Conservation (phyloP, 192 early-diverging fungal genomes). For the Thamnidium elegans region DNA sequence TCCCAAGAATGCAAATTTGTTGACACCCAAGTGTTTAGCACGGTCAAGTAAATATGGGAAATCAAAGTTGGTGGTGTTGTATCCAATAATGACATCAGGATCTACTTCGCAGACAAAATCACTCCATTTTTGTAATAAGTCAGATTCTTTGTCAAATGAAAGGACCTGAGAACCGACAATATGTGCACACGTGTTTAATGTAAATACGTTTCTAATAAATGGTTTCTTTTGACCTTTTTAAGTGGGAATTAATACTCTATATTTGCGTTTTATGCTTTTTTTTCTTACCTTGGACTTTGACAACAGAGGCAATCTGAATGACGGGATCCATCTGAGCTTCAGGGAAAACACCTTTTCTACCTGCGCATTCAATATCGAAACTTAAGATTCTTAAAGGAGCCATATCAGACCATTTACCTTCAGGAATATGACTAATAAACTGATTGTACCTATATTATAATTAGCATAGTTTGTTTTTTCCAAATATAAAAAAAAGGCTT, state of each 20-base stretch:
- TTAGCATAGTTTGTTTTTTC: neutral
- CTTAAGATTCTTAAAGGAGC: slow-evolving; percentile 93
- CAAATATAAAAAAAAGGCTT: slow-evolving; percentile 23
- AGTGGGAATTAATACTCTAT: neutral
- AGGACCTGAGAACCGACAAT: slow-evolving; percentile 89
- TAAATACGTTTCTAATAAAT: slow-evolving; percentile 93
- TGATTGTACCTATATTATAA: slow-evolving; percentile 56
- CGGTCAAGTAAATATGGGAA: slow-evolving; percentile 94
- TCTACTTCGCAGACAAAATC: slow-evolving; percentile 86
- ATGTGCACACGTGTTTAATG: slow-evolving; percentile 84
- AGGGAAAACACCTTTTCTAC: slow-evolving; percentile 93
- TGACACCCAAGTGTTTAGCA: slow-evolving; percentile 70
- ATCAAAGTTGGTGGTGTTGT: slow-evolving; percentile 97
- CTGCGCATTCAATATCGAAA: slow-evolving; percentile 99
- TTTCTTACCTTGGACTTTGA: slow-evolving; percentile 78
- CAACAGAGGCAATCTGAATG: slow-evolving; percentile 96
- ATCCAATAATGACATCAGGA: slow-evolving; percentile 93
- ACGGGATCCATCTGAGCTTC: slow-evolving; percentile 89
- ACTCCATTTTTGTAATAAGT: slow-evolving; percentile 79
- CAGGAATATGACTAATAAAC: slow-evolving; percentile 80
- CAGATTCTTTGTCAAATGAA: slow-evolving; percentile 74
- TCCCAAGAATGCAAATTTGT: slow-evolving; percentile 82
- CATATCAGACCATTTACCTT: slow-evolving; percentile 88
- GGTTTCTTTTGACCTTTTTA: slow-evolving; percentile 73
- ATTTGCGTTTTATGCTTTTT: neutral